These are phyloP conservation scores for Noccaea caerulescens DNA, from an alignment of 345 rosid genomes.

Conservation along the genomic window DNA sequence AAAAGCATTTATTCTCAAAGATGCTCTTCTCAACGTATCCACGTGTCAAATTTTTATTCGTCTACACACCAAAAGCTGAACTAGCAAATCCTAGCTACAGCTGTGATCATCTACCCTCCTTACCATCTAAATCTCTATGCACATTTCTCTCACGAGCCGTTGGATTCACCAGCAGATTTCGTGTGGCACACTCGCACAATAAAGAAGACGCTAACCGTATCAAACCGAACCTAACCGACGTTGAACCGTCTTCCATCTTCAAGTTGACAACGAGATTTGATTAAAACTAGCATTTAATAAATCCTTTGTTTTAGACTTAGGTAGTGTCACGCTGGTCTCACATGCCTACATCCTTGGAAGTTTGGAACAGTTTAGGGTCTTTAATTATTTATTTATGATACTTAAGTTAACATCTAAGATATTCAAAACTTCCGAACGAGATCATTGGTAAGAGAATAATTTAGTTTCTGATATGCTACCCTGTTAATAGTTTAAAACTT, in stretches of 20 bases:
- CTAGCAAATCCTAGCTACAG: constrained; percentile 32
- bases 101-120: constrained; percentile 18
- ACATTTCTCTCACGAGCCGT: constrained; percentile 18
- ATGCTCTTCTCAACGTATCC: constrained; percentile 40
- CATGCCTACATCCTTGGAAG: constrained; percentile 40
- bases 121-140: constrained; percentile 1
- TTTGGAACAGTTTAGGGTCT: constrained; percentile 14
- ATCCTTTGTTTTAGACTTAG: constrained; percentile 25
- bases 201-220: constrained; percentile 2
- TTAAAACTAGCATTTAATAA: constrained; percentile 17
- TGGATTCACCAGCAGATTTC: constrained; percentile 33
- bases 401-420: constrained; percentile 40
- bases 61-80: constrained; percentile 25
- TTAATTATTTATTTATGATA: constrained; percentile 24
- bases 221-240: constrained; percentile 24
- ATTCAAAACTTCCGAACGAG: constrained; percentile 41
- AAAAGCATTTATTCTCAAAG: constrained; percentile 47
- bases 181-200: constrained; percentile 23
- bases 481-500: neutral
- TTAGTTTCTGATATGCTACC: neutral
- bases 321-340: constrained; percentile 43
- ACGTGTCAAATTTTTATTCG: constrained; percentile 27
- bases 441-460: constrained; percentile 7
- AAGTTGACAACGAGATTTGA: constrained; percentile 22
- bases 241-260: constrained; percentile 2